Percentiles rank a stretch among this genome's conserved stretches.
Evolutionary conservation across 1,284 basidiomycete species (phyloP).

Genomic region (Serendipita sp.): DNA sequence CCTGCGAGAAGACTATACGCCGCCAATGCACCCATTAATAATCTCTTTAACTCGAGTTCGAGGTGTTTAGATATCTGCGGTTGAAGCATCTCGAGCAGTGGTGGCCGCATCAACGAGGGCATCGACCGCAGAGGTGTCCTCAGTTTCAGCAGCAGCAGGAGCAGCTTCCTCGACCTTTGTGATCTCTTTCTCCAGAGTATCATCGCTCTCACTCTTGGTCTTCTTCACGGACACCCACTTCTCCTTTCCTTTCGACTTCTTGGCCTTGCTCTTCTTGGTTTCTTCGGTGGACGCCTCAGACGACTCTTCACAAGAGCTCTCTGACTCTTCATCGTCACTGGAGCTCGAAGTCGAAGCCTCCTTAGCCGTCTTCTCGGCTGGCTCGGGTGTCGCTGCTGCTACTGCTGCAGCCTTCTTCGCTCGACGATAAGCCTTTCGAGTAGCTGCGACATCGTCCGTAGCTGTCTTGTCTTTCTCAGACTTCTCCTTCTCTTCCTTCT

Average conservation of each 20-base stretch:
- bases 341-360: background rate
- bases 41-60: too few relatives aligned
- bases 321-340: background rate
- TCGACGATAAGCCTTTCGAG: background rate
- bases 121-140: background rate
- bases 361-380: background rate
- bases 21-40: too few relatives aligned
- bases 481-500: background rate
- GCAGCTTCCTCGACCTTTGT: background rate
- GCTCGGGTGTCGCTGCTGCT: background rate
- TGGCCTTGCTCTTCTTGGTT: background rate
- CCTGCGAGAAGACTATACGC: too few relatives aligned
- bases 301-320: background rate
- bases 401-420: background rate
- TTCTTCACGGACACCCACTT: constrained; percentile 4
- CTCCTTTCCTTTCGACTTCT: background rate
- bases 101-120: constrained; percentile 1
- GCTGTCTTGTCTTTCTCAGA: background rate
- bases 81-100: background rate
- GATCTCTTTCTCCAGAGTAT: background rate
- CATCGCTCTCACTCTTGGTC: background rate
- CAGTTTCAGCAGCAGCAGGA: background rate
- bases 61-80: too few relatives aligned
- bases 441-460: background rate
- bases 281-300: background rate